Percentiles rank a stretch among this genome's conserved stretches.
Evolutionary conservation across 139 green algal genomes (phyloP).

Genomic region (Limnomonas spitsbergensis): DNA sequence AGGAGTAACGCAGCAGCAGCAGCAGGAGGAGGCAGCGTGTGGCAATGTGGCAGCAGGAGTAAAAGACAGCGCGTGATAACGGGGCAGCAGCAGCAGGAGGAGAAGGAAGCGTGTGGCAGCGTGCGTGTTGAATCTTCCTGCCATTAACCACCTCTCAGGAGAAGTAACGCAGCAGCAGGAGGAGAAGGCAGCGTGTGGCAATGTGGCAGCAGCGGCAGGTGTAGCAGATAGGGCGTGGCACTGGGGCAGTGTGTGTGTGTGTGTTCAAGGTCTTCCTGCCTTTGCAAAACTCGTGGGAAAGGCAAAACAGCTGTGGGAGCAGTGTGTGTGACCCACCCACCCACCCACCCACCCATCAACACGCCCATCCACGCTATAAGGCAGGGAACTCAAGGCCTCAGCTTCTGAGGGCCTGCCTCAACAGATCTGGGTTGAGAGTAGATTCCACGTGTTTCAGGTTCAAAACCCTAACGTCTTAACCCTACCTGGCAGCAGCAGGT

Average conservation of each 20-base stretch:
- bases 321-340: too few species aligned
- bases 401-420: too few species aligned
- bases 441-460: too few species aligned
- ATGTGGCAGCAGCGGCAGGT: not conserved
- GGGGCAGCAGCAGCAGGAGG: not conserved
- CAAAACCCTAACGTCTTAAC: too few species aligned
- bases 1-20: not conserved
- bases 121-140: too few species aligned
- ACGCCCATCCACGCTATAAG: too few species aligned
- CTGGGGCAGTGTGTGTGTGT: too few species aligned
- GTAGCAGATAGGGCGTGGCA: not conserved
- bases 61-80: not conserved
- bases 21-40: not conserved
- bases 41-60: not conserved
- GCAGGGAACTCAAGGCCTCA: too few species aligned
- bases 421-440: too few species aligned
- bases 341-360: too few species aligned
- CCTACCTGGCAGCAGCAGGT: slow-evolving; percentile 83
- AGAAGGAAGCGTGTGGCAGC: not conserved
- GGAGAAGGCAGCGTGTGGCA: not conserved
- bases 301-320: not conserved
- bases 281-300: slow-evolving; percentile 80
- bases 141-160: slow-evolving; percentile 88
- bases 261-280: slow-evolving; percentile 80
- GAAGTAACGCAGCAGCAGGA: not conserved